Evolutionary conservation across 768 basidiomycete species (phyloP).

Genomic region (Tremella yokohamensis): DNA sequence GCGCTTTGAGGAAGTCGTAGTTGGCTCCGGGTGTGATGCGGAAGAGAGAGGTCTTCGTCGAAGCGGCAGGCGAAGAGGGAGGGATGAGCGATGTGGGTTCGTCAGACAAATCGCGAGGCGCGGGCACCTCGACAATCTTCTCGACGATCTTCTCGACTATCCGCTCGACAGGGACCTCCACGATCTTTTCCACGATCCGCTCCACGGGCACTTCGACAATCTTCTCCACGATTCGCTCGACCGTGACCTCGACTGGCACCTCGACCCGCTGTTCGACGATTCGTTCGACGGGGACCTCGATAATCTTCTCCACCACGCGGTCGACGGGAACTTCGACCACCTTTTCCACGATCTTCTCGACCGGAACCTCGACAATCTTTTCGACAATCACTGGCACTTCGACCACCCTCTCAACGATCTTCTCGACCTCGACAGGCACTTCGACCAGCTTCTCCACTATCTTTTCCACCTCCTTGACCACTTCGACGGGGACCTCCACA

Average conservation of each 20-base stretch:
- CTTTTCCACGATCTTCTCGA: slow-evolving; percentile 42
- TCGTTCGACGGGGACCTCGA: slow-evolving; percentile 32
- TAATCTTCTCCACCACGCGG: slow-evolving; percentile 40
- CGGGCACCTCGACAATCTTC: slow-evolving; percentile 38
- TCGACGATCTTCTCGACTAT: slow-evolving; percentile 44
- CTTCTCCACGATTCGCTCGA: slow-evolving; percentile 41
- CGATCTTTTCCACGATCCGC: slow-evolving; percentile 38
- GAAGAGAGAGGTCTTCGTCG: slow-evolving; percentile 40
- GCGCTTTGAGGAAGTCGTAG: slow-evolving; percentile 51
- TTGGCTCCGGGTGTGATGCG: slow-evolving; percentile 37
- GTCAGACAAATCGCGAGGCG: slow-evolving; percentile 23
- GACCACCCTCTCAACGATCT: slow-evolving; percentile 27
- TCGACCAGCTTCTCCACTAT: slow-evolving; percentile 23
- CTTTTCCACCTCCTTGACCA: slow-evolving; percentile 33
- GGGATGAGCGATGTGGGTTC: neutral
- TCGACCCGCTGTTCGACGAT: slow-evolving; percentile 33
- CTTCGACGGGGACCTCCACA: slow-evolving; percentile 36
- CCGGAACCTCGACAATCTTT: slow-evolving; percentile 38
- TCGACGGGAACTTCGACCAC: slow-evolving; percentile 34
- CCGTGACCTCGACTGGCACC: slow-evolving; percentile 26
- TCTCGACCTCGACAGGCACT: slow-evolving; percentile 39
- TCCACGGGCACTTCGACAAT: slow-evolving; percentile 26
- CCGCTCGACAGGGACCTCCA: slow-evolving; percentile 37
- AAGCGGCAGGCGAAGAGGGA: neutral
- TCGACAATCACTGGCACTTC: slow-evolving; percentile 39